Evolutionary conservation across 108 stramenopile genomes (phyloP).

Genomic region (Fistulifera solaris): DNA sequence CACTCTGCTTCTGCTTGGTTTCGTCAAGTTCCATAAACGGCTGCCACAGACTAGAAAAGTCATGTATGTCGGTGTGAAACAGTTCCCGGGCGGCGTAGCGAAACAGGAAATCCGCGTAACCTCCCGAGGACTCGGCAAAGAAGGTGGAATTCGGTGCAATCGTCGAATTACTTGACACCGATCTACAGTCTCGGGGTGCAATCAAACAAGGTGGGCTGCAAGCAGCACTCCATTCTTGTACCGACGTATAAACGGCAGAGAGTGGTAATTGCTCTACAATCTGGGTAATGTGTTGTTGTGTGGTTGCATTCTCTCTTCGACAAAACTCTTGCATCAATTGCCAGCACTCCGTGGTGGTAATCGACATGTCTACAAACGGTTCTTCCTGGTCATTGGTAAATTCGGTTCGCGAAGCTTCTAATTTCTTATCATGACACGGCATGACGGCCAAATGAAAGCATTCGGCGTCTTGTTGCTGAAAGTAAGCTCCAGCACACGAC

Average conservation of each 20-base stretch:
- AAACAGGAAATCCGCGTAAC: constrained; percentile 76
- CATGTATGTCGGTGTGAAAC: constrained; percentile 17
- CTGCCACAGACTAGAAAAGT: too few species aligned
- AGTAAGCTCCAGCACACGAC: constrained; percentile 40
- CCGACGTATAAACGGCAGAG: too few species aligned
- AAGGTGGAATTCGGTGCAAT: not conserved
- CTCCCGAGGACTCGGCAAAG: constrained; percentile 52
- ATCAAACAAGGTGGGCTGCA: too few species aligned
- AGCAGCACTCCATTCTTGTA: not conserved
- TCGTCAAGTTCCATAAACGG: too few species aligned
- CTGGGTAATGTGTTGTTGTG: too few species aligned
- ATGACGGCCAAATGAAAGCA: constrained; percentile 62
- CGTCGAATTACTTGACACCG: too few species aligned
- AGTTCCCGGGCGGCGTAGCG: constrained; percentile 49
- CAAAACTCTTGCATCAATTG: constrained; percentile 50
- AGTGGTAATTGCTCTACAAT: too few species aligned
- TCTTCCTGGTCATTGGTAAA: constrained; percentile 28
- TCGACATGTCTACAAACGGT: constrained; percentile 86
- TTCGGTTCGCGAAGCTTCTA: constrained; percentile 92
- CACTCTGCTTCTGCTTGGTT: too few species aligned
- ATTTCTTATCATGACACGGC: constrained; percentile 99
- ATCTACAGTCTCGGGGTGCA: too few species aligned
- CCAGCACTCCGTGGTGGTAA: constrained; percentile 84
- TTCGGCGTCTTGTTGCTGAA: constrained; percentile 18
- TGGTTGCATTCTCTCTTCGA: constrained; percentile 1